phyloP scores from a whole-genome alignment of 2,329 filamentous ascomycete species.

The Talaromyces piceae region DNA sequence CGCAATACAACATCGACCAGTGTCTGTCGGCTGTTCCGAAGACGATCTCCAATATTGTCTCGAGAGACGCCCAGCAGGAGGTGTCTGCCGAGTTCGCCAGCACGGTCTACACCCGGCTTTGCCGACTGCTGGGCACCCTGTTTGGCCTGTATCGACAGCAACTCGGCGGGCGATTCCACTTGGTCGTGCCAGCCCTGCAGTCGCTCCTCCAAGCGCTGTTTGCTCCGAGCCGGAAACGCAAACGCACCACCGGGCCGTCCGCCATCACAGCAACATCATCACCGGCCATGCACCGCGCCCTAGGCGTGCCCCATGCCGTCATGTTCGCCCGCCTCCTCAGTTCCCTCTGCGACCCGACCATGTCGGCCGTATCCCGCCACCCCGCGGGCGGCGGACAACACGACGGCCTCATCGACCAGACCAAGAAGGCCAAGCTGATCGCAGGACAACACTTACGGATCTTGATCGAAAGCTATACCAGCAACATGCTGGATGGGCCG shows the following conservation, averaged over 20 bases:
- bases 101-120: conserved; percentile 48
- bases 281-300: conserved; percentile 23
- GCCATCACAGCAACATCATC: background rate
- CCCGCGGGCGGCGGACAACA: conserved; percentile 24
- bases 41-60: conserved; percentile 3
- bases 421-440: conserved; percentile 51
- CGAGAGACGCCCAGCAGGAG: conserved; percentile 18
- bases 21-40: conserved; percentile 32
- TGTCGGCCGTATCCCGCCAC: conserved; percentile 44
- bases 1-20: conserved; percentile 40
- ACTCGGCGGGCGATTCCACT: conserved; percentile 53
- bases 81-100: conserved; percentile 27
- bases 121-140: conserved; percentile 45
- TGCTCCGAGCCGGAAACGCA: conserved; percentile 34
- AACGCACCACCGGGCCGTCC: background rate
- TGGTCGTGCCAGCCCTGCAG: conserved; percentile 50
- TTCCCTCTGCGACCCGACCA: conserved; percentile 55
- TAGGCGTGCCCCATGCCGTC: conserved; percentile 40
- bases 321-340: conserved; percentile 50
- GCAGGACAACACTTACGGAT: conserved; percentile 53
- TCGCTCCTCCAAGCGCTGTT: conserved; percentile 50
- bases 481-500: conserved; percentile 44
- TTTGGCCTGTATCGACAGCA: conserved; percentile 52
- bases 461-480: conserved; percentile 50
- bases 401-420: conserved; percentile 50